These are phyloP conservation scores for Ophiocordyceps sinensis DNA, from an alignment of 2,329 filamentous ascomycete genomes.

Conservation along the genomic window DNA sequence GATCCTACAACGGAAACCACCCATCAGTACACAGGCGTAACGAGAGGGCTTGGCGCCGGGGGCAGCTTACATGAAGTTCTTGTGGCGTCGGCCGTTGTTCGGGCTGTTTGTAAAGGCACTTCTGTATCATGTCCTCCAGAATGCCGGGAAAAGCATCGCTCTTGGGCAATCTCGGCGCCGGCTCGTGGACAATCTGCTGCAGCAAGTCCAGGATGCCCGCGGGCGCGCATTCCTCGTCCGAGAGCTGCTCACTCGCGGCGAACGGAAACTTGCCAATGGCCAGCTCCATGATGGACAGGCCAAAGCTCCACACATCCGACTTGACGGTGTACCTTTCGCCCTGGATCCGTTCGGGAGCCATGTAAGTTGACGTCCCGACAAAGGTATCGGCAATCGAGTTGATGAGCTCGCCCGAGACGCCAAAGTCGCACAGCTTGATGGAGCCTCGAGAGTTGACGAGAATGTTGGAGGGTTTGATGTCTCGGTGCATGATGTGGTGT, in stretches of 20 bases:
- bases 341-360: slow-evolving; percentile 96
- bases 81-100: slow-evolving; percentile 82
- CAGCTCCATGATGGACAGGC: slow-evolving; percentile 87
- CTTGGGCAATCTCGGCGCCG: slow-evolving; percentile 83
- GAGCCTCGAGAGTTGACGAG: slow-evolving; percentile 85
- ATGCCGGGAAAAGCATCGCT: slow-evolving; percentile 95
- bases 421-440: slow-evolving; percentile 98
- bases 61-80: slow-evolving; percentile 58
- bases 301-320: slow-evolving; percentile 98
- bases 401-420: slow-evolving; percentile 93
- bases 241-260: slow-evolving; percentile 54
- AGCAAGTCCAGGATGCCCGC: slow-evolving; percentile 91
- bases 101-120: slow-evolving; percentile 82
- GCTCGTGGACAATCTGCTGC: slow-evolving; percentile 95
- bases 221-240: slow-evolving; percentile 66
- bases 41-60: no score
- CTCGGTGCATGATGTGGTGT: slow-evolving; percentile 97
- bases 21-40: slow-evolving; percentile 2
- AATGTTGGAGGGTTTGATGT: slow-evolving; percentile 97
- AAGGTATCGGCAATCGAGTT: slow-evolving; percentile 98
- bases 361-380: slow-evolving; percentile 96
- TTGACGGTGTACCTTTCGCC: slow-evolving; percentile 96
- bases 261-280: slow-evolving; percentile 97
- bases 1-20: slow-evolving; percentile 42
- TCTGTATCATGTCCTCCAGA: slow-evolving; percentile 91